Evolutionary conservation across 1,284 basidiomycete species (phyloP).

Genomic region (Cryptococcus sp.): DNA sequence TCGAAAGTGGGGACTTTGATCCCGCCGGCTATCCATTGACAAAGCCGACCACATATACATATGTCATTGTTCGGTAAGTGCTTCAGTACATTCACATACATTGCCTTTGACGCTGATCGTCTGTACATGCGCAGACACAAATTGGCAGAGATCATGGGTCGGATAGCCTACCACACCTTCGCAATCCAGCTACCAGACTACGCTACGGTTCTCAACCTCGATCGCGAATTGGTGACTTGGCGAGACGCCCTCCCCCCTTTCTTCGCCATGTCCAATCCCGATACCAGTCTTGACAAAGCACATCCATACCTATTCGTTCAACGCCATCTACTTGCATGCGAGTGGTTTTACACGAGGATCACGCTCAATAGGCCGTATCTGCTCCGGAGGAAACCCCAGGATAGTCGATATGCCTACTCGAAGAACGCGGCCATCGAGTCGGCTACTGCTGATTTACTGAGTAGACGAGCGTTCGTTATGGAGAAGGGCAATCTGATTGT

Average conservation of each 20-base stretch:
- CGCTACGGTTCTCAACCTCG: constrained; percentile 52
- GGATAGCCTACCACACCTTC: constrained; percentile 55
- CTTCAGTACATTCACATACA: background rate
- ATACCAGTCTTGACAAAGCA: constrained; percentile 44
- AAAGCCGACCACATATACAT: constrained; percentile 53
- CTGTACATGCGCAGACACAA: constrained; percentile 38
- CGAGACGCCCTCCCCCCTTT: constrained; percentile 49
- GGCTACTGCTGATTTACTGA: constrained; percentile 53
- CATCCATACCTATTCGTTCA: constrained; percentile 53
- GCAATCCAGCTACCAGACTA: constrained; percentile 55
- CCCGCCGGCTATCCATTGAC: constrained; percentile 52
- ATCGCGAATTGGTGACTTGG: constrained; percentile 54
- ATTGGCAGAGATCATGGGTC: constrained; percentile 54
- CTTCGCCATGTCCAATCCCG: constrained; percentile 48
- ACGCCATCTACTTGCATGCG: constrained; percentile 50
- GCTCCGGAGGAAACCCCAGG: constrained; percentile 51
- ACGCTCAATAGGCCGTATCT: constrained; percentile 53
- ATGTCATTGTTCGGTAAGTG: constrained; percentile 50
- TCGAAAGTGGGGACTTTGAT: constrained; percentile 51
- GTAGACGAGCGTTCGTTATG: constrained; percentile 52
- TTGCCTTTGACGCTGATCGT: background rate
- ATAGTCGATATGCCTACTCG: constrained; percentile 52
- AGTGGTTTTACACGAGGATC: constrained; percentile 52
- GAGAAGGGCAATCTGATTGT: constrained; percentile 53
- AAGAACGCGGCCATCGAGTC: constrained; percentile 54